A percentile compares a stretch with the other conserved stretches of the same genome.
These are phyloP conservation scores for Chrysoporthe austroafricana DNA, from an alignment of 2,329 filamentous ascomycete genomes.

Conservation along the genomic window DNA sequence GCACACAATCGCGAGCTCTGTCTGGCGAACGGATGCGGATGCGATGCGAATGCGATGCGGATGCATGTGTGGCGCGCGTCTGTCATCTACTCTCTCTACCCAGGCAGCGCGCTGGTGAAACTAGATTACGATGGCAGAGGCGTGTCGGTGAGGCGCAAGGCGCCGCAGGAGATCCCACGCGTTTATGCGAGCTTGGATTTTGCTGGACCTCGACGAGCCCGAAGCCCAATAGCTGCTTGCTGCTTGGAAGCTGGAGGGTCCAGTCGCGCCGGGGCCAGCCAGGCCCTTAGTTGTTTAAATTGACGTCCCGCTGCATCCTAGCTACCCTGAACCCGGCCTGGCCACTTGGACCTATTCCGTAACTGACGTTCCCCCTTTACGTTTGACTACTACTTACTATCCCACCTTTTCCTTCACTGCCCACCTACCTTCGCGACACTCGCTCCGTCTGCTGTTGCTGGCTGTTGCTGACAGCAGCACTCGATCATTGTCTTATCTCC, in stretches of 20 bases:
- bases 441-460: conserved; percentile 3
- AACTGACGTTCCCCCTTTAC: conserved; percentile 13
- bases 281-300: conserved; percentile 6
- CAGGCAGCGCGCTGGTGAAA: background rate
- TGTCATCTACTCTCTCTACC: too few relatives aligned
- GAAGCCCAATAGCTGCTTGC: background rate
- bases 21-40: background rate
- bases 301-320: conserved; percentile 7
- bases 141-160: background rate
- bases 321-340: background rate
- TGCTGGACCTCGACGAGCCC: background rate
- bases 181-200: background rate
- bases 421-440: background rate
- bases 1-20: background rate
- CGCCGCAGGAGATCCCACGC: background rate
- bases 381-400: conserved; percentile 3
- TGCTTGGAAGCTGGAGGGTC: background rate
- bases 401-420: background rate
- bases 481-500: background rate
- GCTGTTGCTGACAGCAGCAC: conserved; percentile 10
- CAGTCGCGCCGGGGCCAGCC: background rate
- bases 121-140: background rate
- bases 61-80: too few relatives aligned
- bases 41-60: too few relatives aligned
- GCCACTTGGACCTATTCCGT: conserved; percentile 8